These are phyloP conservation scores for Xanthoconium stramineum DNA, from an alignment of 768 basidiomycete species.

Conservation along the genomic window DNA sequence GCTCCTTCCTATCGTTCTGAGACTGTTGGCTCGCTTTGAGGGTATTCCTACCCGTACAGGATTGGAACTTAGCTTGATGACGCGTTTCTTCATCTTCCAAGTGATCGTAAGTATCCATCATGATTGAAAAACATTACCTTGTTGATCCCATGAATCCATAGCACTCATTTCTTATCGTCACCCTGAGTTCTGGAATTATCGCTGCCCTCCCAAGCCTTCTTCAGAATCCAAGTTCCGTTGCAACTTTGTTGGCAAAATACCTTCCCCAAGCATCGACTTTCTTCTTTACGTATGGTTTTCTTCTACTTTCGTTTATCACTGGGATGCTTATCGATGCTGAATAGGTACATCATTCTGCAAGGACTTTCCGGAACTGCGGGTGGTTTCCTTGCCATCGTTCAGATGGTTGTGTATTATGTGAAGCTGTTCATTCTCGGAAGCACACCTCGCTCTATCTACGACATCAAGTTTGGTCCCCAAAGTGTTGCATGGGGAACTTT, in stretches of 20 bases:
- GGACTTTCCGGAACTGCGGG: slow-evolving; percentile 77
- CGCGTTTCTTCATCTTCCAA: slow-evolving; percentile 88
- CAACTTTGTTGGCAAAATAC: slow-evolving; percentile 69
- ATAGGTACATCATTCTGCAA: slow-evolving; percentile 73
- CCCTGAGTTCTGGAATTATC: slow-evolving; percentile 80
- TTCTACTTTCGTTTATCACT: neutral
- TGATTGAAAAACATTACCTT: neutral
- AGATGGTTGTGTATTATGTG: slow-evolving; percentile 83
- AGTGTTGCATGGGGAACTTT: slow-evolving; percentile 74
- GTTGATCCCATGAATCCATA: slow-evolving; percentile 29
- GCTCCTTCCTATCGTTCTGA: slow-evolving; percentile 80
- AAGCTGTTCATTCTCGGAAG: slow-evolving; percentile 85
- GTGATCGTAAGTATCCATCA: slow-evolving; percentile 63
- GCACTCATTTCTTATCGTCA: slow-evolving; percentile 93
- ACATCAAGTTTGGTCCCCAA: slow-evolving; percentile 73
- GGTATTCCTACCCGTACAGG: slow-evolving; percentile 84
- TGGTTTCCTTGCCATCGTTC: slow-evolving; percentile 75
- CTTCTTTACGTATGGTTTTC: slow-evolving; percentile 69
- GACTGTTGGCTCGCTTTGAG: slow-evolving; percentile 79
- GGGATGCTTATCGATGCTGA: neutral
- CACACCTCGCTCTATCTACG: slow-evolving; percentile 82
- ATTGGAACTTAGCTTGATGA: slow-evolving; percentile 89
- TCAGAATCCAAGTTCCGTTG: slow-evolving; percentile 65
- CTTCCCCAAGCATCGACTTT: slow-evolving; percentile 84
- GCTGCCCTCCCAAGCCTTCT: slow-evolving; percentile 61